Evolutionary conservation across 192 early-diverging fungal species (phyloP).

Genomic region (Coemansia sp.): DNA sequence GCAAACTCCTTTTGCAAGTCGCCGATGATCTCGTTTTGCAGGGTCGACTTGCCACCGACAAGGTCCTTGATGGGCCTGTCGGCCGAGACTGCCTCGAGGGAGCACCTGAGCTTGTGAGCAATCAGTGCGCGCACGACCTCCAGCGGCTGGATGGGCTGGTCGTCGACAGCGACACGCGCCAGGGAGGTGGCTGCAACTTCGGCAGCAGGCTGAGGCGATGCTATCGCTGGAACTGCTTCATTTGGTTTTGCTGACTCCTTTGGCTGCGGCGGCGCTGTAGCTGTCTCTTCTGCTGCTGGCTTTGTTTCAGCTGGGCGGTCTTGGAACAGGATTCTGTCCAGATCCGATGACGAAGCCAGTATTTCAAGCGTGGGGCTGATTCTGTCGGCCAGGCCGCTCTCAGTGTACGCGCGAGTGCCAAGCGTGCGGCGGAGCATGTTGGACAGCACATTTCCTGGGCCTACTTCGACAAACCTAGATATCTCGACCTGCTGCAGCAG

Average conservation of each 20-base stretch:
- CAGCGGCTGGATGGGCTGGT: slow-evolving; percentile 78
- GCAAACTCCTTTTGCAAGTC: slow-evolving; percentile 92
- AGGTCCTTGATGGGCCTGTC: slow-evolving; percentile 71
- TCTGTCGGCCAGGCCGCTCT: neutral
- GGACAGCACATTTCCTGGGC: slow-evolving; percentile 86
- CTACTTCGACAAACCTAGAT: slow-evolving; percentile 90
- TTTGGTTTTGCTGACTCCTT: no score
- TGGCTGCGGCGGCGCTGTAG: slow-evolving; percentile 67
- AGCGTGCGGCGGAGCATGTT: slow-evolving; percentile 95
- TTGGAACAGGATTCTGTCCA: slow-evolving; percentile 69
- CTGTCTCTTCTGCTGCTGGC: slow-evolving; percentile 41
- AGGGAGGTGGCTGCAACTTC: slow-evolving; percentile 55
- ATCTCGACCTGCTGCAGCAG: slow-evolving; percentile 86
- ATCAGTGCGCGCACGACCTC: slow-evolving; percentile 85
- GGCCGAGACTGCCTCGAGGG: slow-evolving; percentile 71
- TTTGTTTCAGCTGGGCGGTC: neutral
- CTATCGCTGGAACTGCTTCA: no score
- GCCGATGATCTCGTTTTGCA: slow-evolving; percentile 97
- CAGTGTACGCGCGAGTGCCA: slow-evolving; percentile 24
- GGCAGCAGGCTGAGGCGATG: slow-evolving; percentile 62
- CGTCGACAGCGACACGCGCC: slow-evolving; percentile 65
- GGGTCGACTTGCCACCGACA: slow-evolving; percentile 92
- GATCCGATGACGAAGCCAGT: slow-evolving; percentile 72
- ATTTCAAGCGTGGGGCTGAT: slow-evolving; percentile 52
- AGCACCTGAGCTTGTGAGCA: slow-evolving; percentile 90